phyloP scores from a whole-genome alignment of 2,329 filamentous ascomycete genomes.

The Thermomyces lanuginosus region DNA sequence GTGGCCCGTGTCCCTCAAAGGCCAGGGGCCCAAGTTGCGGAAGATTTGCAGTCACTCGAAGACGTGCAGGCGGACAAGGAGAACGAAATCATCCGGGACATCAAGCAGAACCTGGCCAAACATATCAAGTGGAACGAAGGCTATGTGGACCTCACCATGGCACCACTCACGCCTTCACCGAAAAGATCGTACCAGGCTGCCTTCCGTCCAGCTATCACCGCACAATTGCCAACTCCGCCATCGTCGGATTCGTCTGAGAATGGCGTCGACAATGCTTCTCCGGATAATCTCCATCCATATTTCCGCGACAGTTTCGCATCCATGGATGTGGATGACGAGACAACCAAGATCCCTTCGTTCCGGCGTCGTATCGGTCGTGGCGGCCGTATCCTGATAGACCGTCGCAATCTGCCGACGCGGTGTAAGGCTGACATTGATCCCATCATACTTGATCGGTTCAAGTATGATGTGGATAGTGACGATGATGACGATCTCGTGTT shows the following conservation, averaged over 20 bases:
- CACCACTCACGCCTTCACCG: slow-evolving; percentile 63
- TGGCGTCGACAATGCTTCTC: slow-evolving; percentile 20
- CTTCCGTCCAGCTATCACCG: slow-evolving; percentile 53
- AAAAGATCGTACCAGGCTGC: slow-evolving; percentile 45
- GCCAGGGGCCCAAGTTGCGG: slow-evolving; percentile 56
- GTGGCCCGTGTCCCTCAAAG: slow-evolving; percentile 55
- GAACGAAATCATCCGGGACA: slow-evolving; percentile 61
- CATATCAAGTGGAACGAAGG: slow-evolving; percentile 85
- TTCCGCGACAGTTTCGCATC: slow-evolving; percentile 24
- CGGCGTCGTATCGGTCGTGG: slow-evolving; percentile 71
- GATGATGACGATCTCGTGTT: slow-evolving; percentile 61
- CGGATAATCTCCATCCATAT: slow-evolving; percentile 19
- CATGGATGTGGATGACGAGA: slow-evolving; percentile 29
- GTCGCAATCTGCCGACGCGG: slow-evolving; percentile 48
- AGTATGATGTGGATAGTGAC: slow-evolving; percentile 74
- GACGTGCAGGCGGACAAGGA: slow-evolving; percentile 69
- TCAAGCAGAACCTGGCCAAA: slow-evolving; percentile 73
- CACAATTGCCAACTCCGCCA: slow-evolving; percentile 43
- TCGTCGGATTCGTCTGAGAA: slow-evolving; percentile 33
- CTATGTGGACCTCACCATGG: slow-evolving; percentile 73
- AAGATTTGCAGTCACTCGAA: slow-evolving; percentile 60
- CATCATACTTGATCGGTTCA: slow-evolving; percentile 54
- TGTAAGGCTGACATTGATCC: slow-evolving; percentile 31
- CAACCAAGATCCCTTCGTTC: slow-evolving; percentile 46
- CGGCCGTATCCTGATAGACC: slow-evolving; percentile 76